Base-by-base conservation (phyloP, 2,329 filamentous ascomycete species). In the Fusarium oligoseptatum region DNA sequence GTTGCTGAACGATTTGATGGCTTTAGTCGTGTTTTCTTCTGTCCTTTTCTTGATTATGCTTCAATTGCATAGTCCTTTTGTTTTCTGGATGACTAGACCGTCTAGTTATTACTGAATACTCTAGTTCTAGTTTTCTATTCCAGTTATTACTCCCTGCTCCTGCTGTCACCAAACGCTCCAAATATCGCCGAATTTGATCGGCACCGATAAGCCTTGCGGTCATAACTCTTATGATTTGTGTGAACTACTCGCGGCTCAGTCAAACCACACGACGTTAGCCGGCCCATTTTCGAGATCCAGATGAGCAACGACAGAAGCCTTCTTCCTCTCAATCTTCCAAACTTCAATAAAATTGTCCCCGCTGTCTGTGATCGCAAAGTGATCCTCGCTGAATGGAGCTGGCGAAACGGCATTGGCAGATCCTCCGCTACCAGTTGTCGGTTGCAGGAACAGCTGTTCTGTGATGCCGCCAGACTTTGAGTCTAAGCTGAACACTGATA, bases 361-460 rank as follows among this genome's bases (percentile, higher is more conserved):
- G 15, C 70, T 72, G 20, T 72, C 67, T 17, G 70, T 72, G 24
- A 72, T 67, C 5, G 67, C 70, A 67, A 72, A 72, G 56, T 57
- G 62, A 7, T 70, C 56, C 60, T 72, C 70, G 27, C 60, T 64
- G 12, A 72, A 70, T 20, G 14, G 11, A 17, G 70, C 55, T 8
- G 70, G 70, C 12, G 70, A 62, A 17, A 72, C 67, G 12, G 67
- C 70, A 27, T 72, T 72, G 3, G 67, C 70, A 11, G 55, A 64
- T 11, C 70, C 70, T 4, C 70, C 70, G 29, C 67, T 72, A 17
- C 48, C 43, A 2, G 67, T 72, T 1, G 70, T 67, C n/a, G 64
- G 60, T 7, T 60, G 14, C 1, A 70, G 36, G 43, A 72, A 72
- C 27, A 64, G 20, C 50, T 64, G 62, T 20, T 64, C 7, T 3